Evolutionary conservation across 805 yeast species (phyloP), one percentile per base, ranked within the genome.

Genomic region (Starmera amethionina): DNA sequence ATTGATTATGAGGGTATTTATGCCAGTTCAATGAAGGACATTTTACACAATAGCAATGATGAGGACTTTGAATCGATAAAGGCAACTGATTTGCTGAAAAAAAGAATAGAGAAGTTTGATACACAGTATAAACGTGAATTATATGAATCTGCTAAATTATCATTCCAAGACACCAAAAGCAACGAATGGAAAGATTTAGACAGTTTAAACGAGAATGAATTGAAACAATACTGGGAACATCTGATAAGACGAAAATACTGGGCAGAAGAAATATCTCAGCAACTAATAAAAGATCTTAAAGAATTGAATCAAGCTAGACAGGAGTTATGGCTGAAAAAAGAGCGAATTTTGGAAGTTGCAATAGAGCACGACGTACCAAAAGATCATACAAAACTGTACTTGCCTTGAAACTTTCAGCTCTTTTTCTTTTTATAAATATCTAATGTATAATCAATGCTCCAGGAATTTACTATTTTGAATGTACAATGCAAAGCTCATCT

Each of bases 281-380:
- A 68, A 8, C 59, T 68, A 22, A 54, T 57, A 8, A 47, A 45
- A 5, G 55, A 65, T 30, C 50, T 71, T 29, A 38, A 40, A 1
- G 45, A 56, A 1, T 41, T 62, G 12, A 49, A 55, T 34, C 56
- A 59, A 33, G 62, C 63, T 34, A 56, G 75, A 31, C 51, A 58
- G 30, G 43, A 27, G 5, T 18, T 67, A 25, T 70, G 71, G 69
- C 41, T 56, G 6, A 47, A 56, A 7, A 73, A 68, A 40, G 76
- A 72, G 43, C 42, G 62, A 10, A 48, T 72, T 14, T 46, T 73
- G 22, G 72, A 72, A 40, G 67, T 69, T 5, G 68, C 67, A 40
- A 54, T 69, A 25, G 43, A 52, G 32, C 39, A 63, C 9, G 73
- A 56, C 32, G 35, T 54, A 3, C 46, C 51, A 4, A 34, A 40